Evolutionary conservation across 352 stramenopile species (phyloP), one percentile per base, ranked within the genome.

Genomic region (Thalassiosira ordinaria): DNA sequence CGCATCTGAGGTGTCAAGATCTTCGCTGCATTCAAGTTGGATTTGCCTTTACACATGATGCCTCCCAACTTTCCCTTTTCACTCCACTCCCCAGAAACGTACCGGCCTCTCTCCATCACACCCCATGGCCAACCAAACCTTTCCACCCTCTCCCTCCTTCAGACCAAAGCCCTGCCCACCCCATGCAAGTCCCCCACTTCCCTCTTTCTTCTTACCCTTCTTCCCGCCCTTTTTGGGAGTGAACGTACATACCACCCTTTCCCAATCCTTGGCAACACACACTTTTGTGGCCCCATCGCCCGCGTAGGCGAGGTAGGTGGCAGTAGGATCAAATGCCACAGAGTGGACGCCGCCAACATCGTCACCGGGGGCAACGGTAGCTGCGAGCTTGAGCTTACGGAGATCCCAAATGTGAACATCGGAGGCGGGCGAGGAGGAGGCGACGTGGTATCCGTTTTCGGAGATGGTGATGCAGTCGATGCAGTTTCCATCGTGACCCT

Each of bases 371-470:
- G 79, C 80, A n/a, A 92, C 56, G 2, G 73, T 82, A 5, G 80
- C 76, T 18, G 85, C 71, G 3, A 79, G 64, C 46, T 90, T 91
- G 59, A 91, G 75, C 66, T 95, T 95, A 57, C 96, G 94, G 71
- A 99, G 84, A 82, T 99, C 97, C 96, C 96, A 98, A 22, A 98
- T 85, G 65, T 92, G 90, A 44, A 98, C 89, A n/a, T n/a, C n/a
- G 13, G 66, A 61, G 13, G 65, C 72, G 26, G 90, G 79, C 24
- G 88, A 89, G 16, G 91, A 93, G 13, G 94, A 95, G 0, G 94
- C 96, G 31, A 99, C 81, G 53, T 98, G 91, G 82, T 98, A 98
- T 26, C 97, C 97, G 78, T 98, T 98, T 81, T 98, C 96, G 4
- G 95, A 98, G 80, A 98, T 97, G 52, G 85, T 82, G 29, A 99